A percentile compares a stretch with the other conserved stretches of the same genome.
Conservation (phyloP, 768 basidiomycete species). For the Mycena pura region DNA sequence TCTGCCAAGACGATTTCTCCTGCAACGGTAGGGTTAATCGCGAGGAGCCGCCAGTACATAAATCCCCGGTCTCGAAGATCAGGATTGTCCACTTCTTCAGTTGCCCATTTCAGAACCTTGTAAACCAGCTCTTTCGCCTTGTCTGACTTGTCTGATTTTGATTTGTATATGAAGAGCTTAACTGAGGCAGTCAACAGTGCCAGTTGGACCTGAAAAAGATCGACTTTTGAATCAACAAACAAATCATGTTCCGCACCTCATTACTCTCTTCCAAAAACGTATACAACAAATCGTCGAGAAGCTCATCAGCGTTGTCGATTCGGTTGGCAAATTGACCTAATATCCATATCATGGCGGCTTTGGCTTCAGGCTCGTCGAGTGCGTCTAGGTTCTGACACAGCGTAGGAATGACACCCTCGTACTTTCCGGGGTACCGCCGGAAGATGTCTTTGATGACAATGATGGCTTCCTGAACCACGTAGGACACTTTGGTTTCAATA, state of each 20-base stretch:
- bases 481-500: conserved; percentile 91
- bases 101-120: conserved; percentile 96
- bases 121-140: conserved; percentile 89
- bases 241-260: conserved; percentile 63
- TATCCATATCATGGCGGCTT: conserved; percentile 98
- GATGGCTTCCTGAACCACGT: conserved; percentile 96
- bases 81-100: conserved; percentile 97
- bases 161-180: conserved; percentile 93
- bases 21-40: conserved; percentile 88
- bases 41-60: conserved; percentile 99
- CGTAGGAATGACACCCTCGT: conserved; percentile 94
- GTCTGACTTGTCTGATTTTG: conserved; percentile 81
- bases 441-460: conserved; percentile 99
- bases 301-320: conserved; percentile 95
- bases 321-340: conserved; percentile 94
- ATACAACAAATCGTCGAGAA: conserved; percentile 90
- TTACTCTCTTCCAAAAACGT: conserved; percentile 93
- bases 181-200: conserved; percentile 93
- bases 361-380: conserved; percentile 95
- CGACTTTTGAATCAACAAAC: neutral
- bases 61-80: conserved; percentile 97
- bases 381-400: conserved; percentile 92
- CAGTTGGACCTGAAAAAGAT: conserved; percentile 79
- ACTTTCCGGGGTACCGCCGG: conserved; percentile 94
- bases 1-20: conserved; percentile 90